Conservation (phyloP, 495 filamentous ascomycete genomes). For the Penicillium egyptiacum region DNA sequence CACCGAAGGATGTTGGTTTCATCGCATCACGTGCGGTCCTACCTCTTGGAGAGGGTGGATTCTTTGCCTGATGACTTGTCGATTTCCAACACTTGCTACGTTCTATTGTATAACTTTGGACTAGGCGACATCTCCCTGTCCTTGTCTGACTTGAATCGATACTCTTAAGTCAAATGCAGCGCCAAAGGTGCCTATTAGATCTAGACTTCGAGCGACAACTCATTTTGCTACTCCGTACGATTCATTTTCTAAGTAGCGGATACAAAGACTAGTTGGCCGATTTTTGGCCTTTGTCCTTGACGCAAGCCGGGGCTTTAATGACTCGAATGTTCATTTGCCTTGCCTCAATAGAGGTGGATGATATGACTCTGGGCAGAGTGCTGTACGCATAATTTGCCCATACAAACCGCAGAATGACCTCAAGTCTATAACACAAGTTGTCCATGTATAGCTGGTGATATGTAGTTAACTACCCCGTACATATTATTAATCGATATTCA, state of each 20-base stretch:
- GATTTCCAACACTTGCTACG: background rate
- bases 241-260: background rate
- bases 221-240: background rate
- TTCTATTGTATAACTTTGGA: background rate
- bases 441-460: background rate
- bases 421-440: background rate
- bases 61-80: background rate
- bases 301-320: too few species aligned
- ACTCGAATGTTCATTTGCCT: too few species aligned
- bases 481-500: background rate
- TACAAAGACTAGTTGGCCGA: too few species aligned
- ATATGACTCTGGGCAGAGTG: background rate
- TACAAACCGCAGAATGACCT: background rate
- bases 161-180: background rate
- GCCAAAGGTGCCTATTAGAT: background rate
- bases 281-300: too few species aligned
- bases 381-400: background rate
- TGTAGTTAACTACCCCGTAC: background rate
- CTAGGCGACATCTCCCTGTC: background rate
- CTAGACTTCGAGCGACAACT: background rate
- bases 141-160: background rate
- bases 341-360: too few species aligned
- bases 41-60: background rate
- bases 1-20: background rate
- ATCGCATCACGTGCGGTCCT: constrained; percentile 1